Conservation (phyloP, 2,329 filamentous ascomycete genomes). For the Cercospora citrullina region DNA sequence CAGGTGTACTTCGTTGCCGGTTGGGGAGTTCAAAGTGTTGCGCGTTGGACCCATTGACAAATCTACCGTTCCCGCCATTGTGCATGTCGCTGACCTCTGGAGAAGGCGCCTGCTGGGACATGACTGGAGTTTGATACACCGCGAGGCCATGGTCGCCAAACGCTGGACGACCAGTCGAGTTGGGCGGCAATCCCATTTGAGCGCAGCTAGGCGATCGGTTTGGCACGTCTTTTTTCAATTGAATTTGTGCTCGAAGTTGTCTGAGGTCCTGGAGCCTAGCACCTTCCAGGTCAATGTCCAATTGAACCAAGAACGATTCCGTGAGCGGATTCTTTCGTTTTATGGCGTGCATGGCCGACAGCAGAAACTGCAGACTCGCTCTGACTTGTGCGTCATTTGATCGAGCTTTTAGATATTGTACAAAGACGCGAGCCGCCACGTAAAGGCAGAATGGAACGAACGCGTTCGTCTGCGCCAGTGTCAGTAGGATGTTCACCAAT, state of each 20-base stretch:
- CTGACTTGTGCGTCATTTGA: conserved; percentile 77
- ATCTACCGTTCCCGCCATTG: conserved; percentile 6
- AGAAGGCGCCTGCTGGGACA: neutral
- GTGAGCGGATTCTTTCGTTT: conserved; percentile 87
- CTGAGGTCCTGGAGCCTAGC: conserved; percentile 55
- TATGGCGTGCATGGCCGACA: conserved; percentile 85
- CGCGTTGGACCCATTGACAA: neutral
- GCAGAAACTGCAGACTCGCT: conserved; percentile 83
- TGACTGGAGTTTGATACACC: conserved; percentile 26
- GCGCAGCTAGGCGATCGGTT: conserved; percentile 25
- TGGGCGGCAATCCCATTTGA: conserved; percentile 11
- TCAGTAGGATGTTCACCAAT: conserved; percentile 47
- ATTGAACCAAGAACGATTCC: conserved; percentile 89
- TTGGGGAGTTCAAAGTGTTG: conserved; percentile 30
- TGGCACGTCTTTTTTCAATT: neutral
- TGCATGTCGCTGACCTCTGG: neutral
- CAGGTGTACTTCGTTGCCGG: conserved; percentile 31
- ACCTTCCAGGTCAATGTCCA: conserved; percentile 86
- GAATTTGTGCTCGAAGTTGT: conserved; percentile 27
- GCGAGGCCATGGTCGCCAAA: conserved; percentile 32
- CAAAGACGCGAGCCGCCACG: conserved; percentile 90
- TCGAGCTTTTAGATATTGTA: conserved; percentile 93
- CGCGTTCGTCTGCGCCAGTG: conserved; percentile 66
- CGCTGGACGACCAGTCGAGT: conserved; percentile 13
- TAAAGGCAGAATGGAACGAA: conserved; percentile 96